Evolutionary conservation across 495 filamentous ascomycete genomes (phyloP).

Genomic region (Massariosphaeria phaeospora): DNA sequence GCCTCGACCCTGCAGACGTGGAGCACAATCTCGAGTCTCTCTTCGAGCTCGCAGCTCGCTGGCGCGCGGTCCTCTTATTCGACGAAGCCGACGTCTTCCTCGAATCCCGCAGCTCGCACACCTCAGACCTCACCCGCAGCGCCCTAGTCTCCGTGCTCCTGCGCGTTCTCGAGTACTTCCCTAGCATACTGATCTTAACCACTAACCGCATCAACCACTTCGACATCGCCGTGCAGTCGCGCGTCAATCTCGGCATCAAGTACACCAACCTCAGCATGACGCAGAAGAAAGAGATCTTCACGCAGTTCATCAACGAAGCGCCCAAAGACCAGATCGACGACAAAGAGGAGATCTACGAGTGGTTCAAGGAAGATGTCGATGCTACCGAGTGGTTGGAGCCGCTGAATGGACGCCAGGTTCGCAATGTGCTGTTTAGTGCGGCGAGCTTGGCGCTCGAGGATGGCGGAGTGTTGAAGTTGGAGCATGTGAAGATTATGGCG

Average conservation of each 20-base stretch:
- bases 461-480: background rate
- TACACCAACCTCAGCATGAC: background rate
- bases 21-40: constrained; percentile 10
- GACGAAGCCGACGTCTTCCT: constrained; percentile 9
- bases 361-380: background rate
- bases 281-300: constrained; percentile 3
- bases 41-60: constrained; percentile 6
- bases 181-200: constrained; percentile 13
- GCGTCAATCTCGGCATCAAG: constrained; percentile 10
- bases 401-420: constrained; percentile 2
- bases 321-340: background rate
- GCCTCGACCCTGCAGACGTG: background rate
- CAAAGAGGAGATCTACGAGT: background rate
- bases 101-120: background rate
- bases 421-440: constrained; percentile 5
- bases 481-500: constrained; percentile 3
- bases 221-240: constrained; percentile 18
- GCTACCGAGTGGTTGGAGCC: constrained; percentile 1
- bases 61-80: constrained; percentile 8
- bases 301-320: background rate
- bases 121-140: background rate
- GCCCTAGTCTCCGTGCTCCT: constrained; percentile 11
- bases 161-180: constrained; percentile 13
- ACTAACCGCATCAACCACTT: constrained; percentile 17
- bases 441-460: constrained; percentile 1